A percentile compares a stretch with the other conserved stretches of the same genome.
phyloP scores from a whole-genome alignment of 176 grass and related monocot genomes.

The Oropetium thomaeum region DNA sequence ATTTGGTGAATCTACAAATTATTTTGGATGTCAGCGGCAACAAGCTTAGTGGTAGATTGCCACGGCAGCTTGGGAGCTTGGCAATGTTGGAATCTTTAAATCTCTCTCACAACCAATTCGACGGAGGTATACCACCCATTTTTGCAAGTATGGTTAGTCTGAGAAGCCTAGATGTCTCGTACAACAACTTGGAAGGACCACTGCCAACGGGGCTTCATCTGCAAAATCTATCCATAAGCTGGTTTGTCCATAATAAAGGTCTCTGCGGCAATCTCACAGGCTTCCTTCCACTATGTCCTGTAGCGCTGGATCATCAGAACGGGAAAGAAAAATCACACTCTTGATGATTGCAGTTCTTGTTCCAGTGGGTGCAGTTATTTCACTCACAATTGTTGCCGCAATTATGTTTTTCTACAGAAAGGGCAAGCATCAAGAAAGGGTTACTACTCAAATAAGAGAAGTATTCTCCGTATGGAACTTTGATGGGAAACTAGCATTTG shows the following conservation, averaged over 20 bases:
- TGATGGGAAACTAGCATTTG: slow-evolving; percentile 9
- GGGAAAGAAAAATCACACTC: no score
- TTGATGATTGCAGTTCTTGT: background rate
- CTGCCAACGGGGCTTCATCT: background rate
- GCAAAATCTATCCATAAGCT: background rate
- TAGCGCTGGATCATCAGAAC: no score
- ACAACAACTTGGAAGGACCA: slow-evolving; percentile 37
- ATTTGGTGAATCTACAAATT: slow-evolving; percentile 2
- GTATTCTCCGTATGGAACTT: slow-evolving; percentile 12
- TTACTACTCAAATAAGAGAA: background rate
- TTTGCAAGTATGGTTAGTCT: slow-evolving; percentile 26
- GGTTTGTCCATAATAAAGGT: slow-evolving; percentile 16
- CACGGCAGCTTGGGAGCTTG: slow-evolving; percentile 18
- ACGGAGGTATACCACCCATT: background rate
- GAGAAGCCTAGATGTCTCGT: slow-evolving; percentile 27
- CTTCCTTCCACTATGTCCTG: background rate
- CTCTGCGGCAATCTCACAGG: background rate
- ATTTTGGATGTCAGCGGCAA: slow-evolving; percentile 43
- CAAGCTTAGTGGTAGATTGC: slow-evolving; percentile 15
- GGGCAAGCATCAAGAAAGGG: background rate
- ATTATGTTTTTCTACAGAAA: background rate
- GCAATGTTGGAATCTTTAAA: slow-evolving; percentile 35
- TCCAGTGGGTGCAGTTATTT: background rate
- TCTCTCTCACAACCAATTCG: slow-evolving; percentile 43
- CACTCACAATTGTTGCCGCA: background rate